Evolutionary conservation across 2,329 filamentous ascomycete species (phyloP).

Genomic region (Colletotrichum cereale): DNA sequence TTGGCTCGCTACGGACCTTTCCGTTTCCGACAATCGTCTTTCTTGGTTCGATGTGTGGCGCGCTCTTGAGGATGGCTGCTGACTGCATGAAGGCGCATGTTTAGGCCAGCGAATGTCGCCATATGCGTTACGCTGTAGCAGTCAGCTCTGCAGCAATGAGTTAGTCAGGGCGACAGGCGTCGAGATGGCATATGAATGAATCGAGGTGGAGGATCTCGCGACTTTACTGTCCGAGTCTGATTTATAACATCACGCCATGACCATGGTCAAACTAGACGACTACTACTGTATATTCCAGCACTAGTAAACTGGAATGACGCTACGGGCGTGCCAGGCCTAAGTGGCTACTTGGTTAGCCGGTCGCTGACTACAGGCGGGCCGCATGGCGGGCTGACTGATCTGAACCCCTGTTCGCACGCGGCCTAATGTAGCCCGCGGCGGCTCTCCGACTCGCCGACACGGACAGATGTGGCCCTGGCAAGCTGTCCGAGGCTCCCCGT

Average conservation of each 20-base stretch:
- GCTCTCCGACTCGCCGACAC: conserved; percentile 25
- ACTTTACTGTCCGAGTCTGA: not conserved
- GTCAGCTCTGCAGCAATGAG: not conserved
- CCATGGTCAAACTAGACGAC: not conserved
- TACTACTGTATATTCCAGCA: not conserved
- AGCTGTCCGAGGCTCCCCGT: not conserved
- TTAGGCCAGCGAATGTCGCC: not conserved
- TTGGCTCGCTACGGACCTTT: not conserved
- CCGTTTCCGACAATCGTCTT: not conserved
- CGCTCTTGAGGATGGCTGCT: not conserved
- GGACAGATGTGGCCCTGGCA: not conserved
- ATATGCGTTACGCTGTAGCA: too few species aligned
- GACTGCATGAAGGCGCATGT: not conserved
- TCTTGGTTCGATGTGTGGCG: not conserved
- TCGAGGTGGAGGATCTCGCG: not conserved
- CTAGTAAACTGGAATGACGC: not conserved
- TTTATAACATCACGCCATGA: not conserved
- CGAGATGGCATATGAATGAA: not conserved
- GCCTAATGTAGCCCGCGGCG: conserved; percentile 4
- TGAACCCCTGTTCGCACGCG: conserved; percentile 7
- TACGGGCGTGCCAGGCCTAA: not conserved
- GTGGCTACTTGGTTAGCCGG: not conserved
- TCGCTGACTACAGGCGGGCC: not conserved
- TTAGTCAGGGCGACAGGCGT: not conserved
- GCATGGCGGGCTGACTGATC: not conserved